Evolutionary conservation across 2,329 filamentous ascomycete species (phyloP), one percentile per base, ranked within the genome.

Genomic region (Phaeosphaeriaceae sp.): DNA sequence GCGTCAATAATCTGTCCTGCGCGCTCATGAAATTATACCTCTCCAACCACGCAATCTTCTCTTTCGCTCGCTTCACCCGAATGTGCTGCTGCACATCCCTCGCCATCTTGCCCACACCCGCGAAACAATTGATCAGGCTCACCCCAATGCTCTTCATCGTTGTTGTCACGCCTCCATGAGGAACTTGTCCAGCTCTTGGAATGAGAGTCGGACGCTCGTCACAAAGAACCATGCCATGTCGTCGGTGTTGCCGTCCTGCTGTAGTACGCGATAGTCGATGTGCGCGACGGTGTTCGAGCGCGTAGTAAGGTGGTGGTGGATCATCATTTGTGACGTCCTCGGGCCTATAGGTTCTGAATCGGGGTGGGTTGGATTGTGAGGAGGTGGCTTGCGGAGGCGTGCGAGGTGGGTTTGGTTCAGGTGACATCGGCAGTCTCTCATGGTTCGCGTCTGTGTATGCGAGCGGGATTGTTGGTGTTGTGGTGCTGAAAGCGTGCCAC

Each of bases 31-130:
- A 47, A 19, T 24, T 15, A 27, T 54, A 21, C 20, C 27, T 54
- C 44, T 48, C 45, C 51, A 54, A 36, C 51, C 51, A 48, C 17
- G 44, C 42, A 13, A 54, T 25, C 51, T 54, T 48, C 11, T n/a
- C 24, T 21, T 27, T 54, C 15, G 25, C 48, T 25, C 48, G 25
- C 15, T n/a, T 22, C 9, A 25, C 45, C 10, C 45, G 21, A 25
- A 27, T 15, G 3, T 17, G 45, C 21, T 47, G 22, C 13, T n/a
- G 20, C 21, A 47, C 17, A 17, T 47, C 22, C 22, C 17, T 47
- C 21, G 41, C 41, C 41, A 15, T 44, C 41, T 47, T 24, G 45
- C 45, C 45, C 22, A 47, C 22, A 7, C 45, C 45, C 21, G 21
- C 21, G 9, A 47, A 19, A 20, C 41, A 44, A 19, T n/a, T 20